Conservation (phyloP, 768 basidiomycete genomes). For the Lanmaoa rubissima region DNA sequence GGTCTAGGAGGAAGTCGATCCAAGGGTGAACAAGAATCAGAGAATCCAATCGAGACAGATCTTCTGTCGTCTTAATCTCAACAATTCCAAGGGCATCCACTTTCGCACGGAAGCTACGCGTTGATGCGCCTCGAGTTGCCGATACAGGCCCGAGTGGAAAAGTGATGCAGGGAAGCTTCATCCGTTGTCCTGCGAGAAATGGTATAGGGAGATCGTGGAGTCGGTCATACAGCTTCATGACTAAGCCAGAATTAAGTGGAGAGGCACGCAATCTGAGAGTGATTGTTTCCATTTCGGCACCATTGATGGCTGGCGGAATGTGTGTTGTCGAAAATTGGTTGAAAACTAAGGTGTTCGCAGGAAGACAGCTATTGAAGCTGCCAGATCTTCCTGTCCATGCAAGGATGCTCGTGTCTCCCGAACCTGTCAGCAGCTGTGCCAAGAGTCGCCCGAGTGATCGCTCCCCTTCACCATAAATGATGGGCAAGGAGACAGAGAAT, state of each 20-base stretch:
- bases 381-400: background rate
- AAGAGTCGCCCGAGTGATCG: background rate
- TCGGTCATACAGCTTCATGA: background rate
- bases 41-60: too few relatives aligned
- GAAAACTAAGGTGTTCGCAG: background rate
- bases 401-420: slow-evolving; percentile 3
- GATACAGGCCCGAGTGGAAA: slow-evolving; percentile 2
- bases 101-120: too few relatives aligned
- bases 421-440: background rate
- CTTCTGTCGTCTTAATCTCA: too few relatives aligned
- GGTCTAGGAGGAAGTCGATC: too few relatives aligned
- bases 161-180: slow-evolving; percentile 8
- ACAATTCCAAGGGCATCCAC: too few relatives aligned
- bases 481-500: too few relatives aligned
- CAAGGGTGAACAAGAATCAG: too few relatives aligned
- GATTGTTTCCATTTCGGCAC: background rate
- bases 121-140: background rate
- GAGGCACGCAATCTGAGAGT: background rate
- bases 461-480: too few relatives aligned
- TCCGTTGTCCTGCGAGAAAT: background rate
- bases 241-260: too few relatives aligned
- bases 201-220: background rate
- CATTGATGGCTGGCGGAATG: background rate
- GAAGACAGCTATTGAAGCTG: slow-evolving; percentile 9
- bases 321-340: background rate